Percentiles rank a stretch among this genome's conserved stretches.
Conservation (phyloP, 2,329 filamentous ascomycete genomes). For the Xylaria arbuscula region DNA sequence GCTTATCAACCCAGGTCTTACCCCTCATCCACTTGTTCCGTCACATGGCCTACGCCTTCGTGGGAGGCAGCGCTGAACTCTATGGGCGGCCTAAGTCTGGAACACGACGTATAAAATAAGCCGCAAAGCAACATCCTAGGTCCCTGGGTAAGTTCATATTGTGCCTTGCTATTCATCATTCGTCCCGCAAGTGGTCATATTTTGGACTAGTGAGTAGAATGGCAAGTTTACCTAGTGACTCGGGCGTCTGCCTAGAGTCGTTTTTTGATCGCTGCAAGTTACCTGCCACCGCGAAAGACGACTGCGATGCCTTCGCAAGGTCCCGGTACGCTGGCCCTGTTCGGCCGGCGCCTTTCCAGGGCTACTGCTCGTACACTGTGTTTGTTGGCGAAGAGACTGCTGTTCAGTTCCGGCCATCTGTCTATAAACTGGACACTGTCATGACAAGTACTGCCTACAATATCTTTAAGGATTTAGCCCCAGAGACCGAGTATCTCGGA, state of each 20-base stretch:
- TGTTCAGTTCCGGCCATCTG: constrained; percentile 61
- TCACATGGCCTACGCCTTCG: constrained; percentile 27
- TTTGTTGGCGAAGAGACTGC: constrained; percentile 53
- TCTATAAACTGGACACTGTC: constrained; percentile 55
- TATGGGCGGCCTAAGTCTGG: constrained; percentile 16
- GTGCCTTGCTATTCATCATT: neutral
- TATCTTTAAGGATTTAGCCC: constrained; percentile 57
- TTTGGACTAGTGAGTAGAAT: constrained; percentile 34
- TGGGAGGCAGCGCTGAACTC: constrained; percentile 6
- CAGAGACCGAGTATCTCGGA: constrained; percentile 55
- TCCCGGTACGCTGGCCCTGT: constrained; percentile 50
- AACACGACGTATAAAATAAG: constrained; percentile 16
- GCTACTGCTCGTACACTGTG: constrained; percentile 65
- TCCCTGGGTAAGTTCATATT: neutral
- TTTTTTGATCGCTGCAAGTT: constrained; percentile 50
- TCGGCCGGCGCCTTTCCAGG: constrained; percentile 55
- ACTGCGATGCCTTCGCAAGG: constrained; percentile 51
- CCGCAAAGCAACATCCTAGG: neutral
- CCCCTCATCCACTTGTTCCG: constrained; percentile 32
- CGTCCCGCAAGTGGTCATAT: neutral
- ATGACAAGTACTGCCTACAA: constrained; percentile 53
- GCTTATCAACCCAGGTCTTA: constrained; percentile 28
- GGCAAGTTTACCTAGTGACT: constrained; percentile 42
- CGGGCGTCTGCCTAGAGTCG: constrained; percentile 42
- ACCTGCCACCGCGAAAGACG: constrained; percentile 41